Evolutionary conservation across 371 early-diverging fungal genomes (phyloP).

Genomic region (Apophysomyces ossiformis): DNA sequence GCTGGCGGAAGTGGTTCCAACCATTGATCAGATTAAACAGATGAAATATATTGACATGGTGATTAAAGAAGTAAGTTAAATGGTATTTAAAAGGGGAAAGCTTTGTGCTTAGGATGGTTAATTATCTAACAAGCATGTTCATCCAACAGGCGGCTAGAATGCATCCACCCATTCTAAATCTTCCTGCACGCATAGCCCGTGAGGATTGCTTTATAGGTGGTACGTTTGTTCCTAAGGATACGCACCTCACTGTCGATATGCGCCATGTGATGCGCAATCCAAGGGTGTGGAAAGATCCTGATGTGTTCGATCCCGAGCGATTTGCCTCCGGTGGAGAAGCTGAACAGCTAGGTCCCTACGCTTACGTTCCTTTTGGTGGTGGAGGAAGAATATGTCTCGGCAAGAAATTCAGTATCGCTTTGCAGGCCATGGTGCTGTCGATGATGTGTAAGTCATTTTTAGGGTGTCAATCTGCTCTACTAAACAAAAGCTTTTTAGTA

Average conservation of each 20-base stretch:
- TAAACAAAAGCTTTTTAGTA: not conserved
- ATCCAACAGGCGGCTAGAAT: conserved; percentile 11
- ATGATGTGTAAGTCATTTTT: conserved; percentile 27
- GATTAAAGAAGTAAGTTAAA: conserved; percentile 12
- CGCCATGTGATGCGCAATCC: conserved; percentile 28
- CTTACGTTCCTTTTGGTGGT: conserved; percentile 19
- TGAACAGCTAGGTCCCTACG: conserved; percentile 7
- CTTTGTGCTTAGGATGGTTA: not conserved
- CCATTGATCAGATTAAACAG: conserved; percentile 14
- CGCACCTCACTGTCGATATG: conserved; percentile 14
- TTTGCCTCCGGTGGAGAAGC: conserved; percentile 25
- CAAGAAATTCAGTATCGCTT: conserved; percentile 23
- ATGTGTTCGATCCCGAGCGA: conserved; percentile 30
- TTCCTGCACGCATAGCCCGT: conserved; percentile 4
- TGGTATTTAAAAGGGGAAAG: too few species aligned
- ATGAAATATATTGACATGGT: conserved; percentile 18
- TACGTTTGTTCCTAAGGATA: conserved; percentile 21
- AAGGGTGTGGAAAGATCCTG: conserved; percentile 26
- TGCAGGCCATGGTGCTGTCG: conserved; percentile 18
- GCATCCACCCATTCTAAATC: conserved; percentile 9
- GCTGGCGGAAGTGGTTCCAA: conserved; percentile 43
- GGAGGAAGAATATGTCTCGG: conserved; percentile 25
- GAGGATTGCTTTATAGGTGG: conserved; percentile 18
- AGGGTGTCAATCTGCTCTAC: not conserved
- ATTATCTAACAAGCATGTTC: too few species aligned